phyloP scores from a whole-genome alignment of 106 monocot species.

The Triglochin maritima region DNA sequence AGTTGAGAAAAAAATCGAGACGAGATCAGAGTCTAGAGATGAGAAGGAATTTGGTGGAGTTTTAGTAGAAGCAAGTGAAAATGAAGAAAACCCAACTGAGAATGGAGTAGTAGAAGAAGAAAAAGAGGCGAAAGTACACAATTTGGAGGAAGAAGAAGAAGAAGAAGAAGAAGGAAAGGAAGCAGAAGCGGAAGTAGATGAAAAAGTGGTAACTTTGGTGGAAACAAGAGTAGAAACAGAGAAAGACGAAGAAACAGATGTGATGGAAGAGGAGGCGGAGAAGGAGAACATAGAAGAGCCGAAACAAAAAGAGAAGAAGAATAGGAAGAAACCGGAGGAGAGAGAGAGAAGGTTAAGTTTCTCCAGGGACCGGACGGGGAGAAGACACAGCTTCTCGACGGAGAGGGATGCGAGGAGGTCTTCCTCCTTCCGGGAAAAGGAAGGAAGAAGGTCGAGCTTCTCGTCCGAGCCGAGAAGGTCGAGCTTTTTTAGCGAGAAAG shows the following conservation, averaged over 20 bases:
- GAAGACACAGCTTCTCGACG: slow-evolving; percentile 35
- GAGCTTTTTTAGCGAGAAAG: slow-evolving; percentile 29
- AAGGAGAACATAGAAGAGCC: slow-evolving; percentile 8
- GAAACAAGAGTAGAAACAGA: not conserved
- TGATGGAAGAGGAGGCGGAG: slow-evolving; percentile 1
- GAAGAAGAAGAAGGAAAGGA: slow-evolving; percentile 9
- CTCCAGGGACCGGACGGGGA: slow-evolving; percentile 13
- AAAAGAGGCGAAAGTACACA: slow-evolving; percentile 3
- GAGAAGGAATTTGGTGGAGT: not conserved
- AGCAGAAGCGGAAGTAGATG: not conserved
- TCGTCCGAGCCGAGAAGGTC: slow-evolving; percentile 19
- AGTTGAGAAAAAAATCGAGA: not conserved
- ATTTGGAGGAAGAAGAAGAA: slow-evolving; percentile 4
- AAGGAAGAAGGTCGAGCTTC: slow-evolving; percentile 20
- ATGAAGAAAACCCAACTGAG: not conserved
- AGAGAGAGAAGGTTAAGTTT: slow-evolving; percentile 9
- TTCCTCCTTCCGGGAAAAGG: slow-evolving; percentile 19
- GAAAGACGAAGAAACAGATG: slow-evolving; percentile 3
- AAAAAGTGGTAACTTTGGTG: not conserved
- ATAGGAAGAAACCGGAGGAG: slow-evolving; percentile 7
- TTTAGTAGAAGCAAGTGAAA: not conserved
- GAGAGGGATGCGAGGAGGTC: slow-evolving; percentile 28
- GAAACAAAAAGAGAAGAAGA: slow-evolving; percentile 1
- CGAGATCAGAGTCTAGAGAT: not conserved
- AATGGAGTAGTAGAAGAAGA: not conserved